phyloP scores from a whole-genome alignment of 2,329 filamentous ascomycete species.

The Pestalotiopsis sp. region DNA sequence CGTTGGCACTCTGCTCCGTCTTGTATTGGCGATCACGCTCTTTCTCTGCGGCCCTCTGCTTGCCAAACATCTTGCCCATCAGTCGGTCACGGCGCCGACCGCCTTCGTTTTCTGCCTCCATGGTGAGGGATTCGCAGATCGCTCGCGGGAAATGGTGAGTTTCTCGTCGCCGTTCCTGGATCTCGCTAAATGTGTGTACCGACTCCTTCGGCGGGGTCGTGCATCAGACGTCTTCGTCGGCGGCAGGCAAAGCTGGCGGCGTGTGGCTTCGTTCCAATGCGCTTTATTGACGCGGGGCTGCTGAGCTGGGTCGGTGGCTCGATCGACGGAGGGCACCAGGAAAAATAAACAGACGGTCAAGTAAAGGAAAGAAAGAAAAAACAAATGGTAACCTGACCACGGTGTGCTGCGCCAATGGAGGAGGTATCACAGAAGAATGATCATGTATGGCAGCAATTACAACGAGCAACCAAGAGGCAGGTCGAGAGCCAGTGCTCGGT shows the following conservation, averaged over 20 bases:
- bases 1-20: slow-evolving; percentile 48
- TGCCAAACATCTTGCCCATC: slow-evolving; percentile 65
- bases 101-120: slow-evolving; percentile 34
- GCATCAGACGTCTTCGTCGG: neutral
- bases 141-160: neutral
- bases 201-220: neutral
- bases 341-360: neutral
- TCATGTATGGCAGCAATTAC: neutral
- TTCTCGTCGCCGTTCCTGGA: neutral
- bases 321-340: neutral
- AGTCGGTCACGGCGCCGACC: slow-evolving; percentile 45
- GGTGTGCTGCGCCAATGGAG: neutral
- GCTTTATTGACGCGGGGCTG: neutral
- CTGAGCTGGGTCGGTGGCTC: neutral
- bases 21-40: slow-evolving; percentile 20
- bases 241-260: neutral
- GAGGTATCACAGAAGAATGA: neutral
- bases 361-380: neutral
- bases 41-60: slow-evolving; percentile 36
- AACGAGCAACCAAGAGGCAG: neutral
- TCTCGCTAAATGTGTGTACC: neutral
- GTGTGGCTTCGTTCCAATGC: neutral
- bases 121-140: slow-evolving; percentile 18
- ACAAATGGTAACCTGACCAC: neutral
- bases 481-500: neutral